A percentile compares a stretch with the other conserved stretches of the same genome.
Conservation (phyloP, 108 stramenopile genomes). For the Mediolabrus comicus region DNA sequence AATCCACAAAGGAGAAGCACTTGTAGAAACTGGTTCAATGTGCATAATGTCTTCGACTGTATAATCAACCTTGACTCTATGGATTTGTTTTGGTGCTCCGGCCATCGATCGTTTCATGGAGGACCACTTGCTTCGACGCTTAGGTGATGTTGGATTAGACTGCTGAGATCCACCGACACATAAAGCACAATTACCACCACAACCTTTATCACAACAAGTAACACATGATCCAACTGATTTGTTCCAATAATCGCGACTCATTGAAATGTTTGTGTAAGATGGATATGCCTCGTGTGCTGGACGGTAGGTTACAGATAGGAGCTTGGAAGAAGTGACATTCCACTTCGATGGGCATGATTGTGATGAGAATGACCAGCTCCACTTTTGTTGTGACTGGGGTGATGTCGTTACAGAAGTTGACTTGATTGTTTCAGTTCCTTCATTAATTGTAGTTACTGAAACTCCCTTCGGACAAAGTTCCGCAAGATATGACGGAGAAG, state of each 20-base stretch:
- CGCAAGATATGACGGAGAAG: slow-evolving; percentile 22
- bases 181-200: slow-evolving; percentile 3
- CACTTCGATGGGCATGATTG: slow-evolving; percentile 32
- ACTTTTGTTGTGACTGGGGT: slow-evolving; percentile 4
- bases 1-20: too few species aligned
- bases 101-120: slow-evolving; percentile 14
- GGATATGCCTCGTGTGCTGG: slow-evolving; percentile 76
- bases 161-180: neutral
- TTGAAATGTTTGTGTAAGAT: slow-evolving; percentile 58
- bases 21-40: slow-evolving; percentile 27
- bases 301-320: slow-evolving; percentile 66
- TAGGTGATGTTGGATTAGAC: neutral
- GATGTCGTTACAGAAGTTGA: neutral
- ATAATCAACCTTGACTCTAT: slow-evolving; percentile 42
- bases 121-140: slow-evolving; percentile 5
- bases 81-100: slow-evolving; percentile 35
- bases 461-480: slow-evolving; percentile 43
- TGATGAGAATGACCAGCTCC: slow-evolving; percentile 49
- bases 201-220: neutral
- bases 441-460: slow-evolving; percentile 3
- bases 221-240: slow-evolving; percentile 30
- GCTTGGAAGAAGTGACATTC: slow-evolving; percentile 48
- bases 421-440: neutral
- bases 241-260: slow-evolving; percentile 27
- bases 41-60: slow-evolving; percentile 38